phyloP scores from a whole-genome alignment of 2,329 filamentous ascomycete species.

The Rutstroemia sp. region DNA sequence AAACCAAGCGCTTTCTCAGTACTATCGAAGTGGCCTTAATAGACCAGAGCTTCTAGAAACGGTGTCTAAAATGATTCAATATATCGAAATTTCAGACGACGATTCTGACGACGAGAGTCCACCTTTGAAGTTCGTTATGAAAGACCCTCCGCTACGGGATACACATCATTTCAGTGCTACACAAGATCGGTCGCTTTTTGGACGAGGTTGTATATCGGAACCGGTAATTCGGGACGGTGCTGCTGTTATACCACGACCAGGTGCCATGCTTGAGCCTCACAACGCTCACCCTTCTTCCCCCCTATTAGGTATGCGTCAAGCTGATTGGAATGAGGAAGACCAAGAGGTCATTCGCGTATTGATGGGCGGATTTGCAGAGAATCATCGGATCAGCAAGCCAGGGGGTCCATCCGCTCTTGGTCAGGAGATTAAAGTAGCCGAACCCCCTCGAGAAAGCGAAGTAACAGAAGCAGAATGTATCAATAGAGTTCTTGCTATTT shows the following conservation, averaged over 20 bases:
- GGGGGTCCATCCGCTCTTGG: not conserved
- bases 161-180: no score
- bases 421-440: not conserved
- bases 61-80: not conserved
- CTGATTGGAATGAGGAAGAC: not conserved
- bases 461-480: conserved; percentile 25
- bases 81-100: not conserved
- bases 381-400: not conserved
- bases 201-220: no score
- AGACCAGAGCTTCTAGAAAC: no score
- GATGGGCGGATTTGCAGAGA: not conserved
- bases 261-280: no score
- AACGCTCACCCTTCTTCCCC: no score
- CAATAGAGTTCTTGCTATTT: conserved; percentile 34
- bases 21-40: not conserved
- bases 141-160: not conserved
- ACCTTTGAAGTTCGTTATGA: not conserved
- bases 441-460: not conserved
- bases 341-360: not conserved
- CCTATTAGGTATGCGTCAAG: not conserved
- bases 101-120: not conserved
- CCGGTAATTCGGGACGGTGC: no score
- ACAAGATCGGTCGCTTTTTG: no score
- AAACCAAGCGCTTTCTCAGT: not conserved
- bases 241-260: no score